These are phyloP conservation scores for Rosa hybrid DNA, from an alignment of 331 rosid species.

Conservation along the genomic window DNA sequence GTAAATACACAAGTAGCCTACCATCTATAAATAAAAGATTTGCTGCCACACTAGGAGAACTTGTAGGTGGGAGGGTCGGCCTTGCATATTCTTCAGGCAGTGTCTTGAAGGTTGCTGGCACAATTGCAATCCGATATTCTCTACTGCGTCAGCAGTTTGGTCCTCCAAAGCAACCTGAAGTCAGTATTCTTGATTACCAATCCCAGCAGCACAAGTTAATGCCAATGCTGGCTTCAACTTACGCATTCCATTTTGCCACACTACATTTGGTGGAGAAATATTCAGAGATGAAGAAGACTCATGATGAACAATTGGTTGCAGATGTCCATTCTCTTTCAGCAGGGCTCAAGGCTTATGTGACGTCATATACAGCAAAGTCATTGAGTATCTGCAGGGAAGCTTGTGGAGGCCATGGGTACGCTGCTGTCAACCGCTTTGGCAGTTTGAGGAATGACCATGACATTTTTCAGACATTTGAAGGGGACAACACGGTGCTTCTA, in stretches of 20 bases:
- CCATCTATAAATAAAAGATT: constrained; percentile 82
- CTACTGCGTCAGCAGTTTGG: constrained; percentile 98
- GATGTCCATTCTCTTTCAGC: constrained; percentile 94
- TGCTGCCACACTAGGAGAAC: constrained; percentile 94
- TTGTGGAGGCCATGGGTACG: constrained; percentile 99
- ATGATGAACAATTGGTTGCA: constrained; percentile 74
- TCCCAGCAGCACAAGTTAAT: constrained; percentile 97
- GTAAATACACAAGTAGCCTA: constrained; percentile 79
- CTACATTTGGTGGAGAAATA: constrained; percentile 67
- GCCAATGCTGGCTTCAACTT: constrained; percentile 98
- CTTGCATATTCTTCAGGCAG: constrained; percentile 95
- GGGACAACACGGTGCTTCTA: constrained; percentile 96
- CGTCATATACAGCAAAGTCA: constrained; percentile 86
- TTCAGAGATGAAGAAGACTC: constrained; percentile 76
- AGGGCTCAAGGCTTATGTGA: constrained; percentile 90
- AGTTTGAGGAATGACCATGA: constrained; percentile 92
- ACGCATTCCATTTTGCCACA: constrained; percentile 85
- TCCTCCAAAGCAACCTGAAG: constrained; percentile 92
- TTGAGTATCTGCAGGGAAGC: constrained; percentile 94
- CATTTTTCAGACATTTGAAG: constrained; percentile 97
- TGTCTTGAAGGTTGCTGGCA: constrained; percentile 76
- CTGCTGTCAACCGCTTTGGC: constrained; percentile 92
- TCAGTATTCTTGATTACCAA: constrained; percentile 87
- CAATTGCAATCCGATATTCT: constrained; percentile 85
- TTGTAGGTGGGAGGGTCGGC: constrained; percentile 97